These are phyloP conservation scores for Purshia tridentata DNA, from an alignment of 306 rosid genomes.

Conservation along the genomic window DNA sequence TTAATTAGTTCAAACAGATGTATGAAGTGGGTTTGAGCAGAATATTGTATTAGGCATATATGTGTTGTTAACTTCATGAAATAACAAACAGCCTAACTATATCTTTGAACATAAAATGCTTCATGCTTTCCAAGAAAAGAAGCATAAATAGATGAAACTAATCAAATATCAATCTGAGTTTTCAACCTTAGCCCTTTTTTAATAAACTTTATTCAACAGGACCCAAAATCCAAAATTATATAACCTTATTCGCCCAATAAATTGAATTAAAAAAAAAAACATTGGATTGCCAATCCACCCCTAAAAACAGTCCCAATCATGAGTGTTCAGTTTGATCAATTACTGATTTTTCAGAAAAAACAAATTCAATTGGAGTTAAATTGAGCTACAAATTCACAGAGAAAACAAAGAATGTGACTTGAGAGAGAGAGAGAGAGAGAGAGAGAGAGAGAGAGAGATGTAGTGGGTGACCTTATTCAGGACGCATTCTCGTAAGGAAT, in stretches of 20 bases:
- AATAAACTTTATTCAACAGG: neutral
- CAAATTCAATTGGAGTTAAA: neutral
- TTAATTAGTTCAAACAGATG: neutral
- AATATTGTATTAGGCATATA: neutral
- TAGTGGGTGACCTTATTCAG: slow-evolving; percentile 53
- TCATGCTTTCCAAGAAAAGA: neutral
- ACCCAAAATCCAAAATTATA: neutral
- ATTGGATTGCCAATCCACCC: neutral
- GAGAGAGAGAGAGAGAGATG: slow-evolving; percentile 5
- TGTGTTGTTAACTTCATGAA: neutral
- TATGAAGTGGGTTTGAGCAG: neutral
- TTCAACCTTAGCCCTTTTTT: neutral
- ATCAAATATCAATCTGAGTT: slow-evolving; percentile 13
- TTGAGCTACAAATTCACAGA: neutral
- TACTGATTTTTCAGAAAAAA: neutral
- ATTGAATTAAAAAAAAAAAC: neutral
- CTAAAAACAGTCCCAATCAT: neutral
- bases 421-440: slow-evolving; percentile 4
- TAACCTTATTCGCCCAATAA: neutral
- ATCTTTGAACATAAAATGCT: neutral
- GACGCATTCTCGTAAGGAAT: slow-evolving; percentile 69
- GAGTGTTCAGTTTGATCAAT: neutral
- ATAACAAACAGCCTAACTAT: neutral
- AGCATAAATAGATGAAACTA: neutral
- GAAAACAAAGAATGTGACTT: neutral